A percentile compares a stretch with the other conserved stretches of the same genome.
These are phyloP conservation scores for Adenanthera pavonina DNA, from an alignment of 306 rosid genomes.

Conservation along the genomic window DNA sequence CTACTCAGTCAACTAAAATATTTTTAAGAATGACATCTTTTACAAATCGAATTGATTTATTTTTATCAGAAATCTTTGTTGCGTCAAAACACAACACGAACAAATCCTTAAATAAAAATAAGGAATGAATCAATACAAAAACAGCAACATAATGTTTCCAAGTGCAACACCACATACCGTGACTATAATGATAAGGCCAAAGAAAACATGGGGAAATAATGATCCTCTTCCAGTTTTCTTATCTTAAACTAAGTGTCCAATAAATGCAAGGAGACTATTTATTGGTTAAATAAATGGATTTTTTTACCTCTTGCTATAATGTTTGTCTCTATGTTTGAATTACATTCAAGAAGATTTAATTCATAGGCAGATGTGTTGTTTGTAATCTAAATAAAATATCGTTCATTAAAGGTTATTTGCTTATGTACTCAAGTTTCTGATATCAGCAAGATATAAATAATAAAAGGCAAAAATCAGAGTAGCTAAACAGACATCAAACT, in stretches of 20 bases:
- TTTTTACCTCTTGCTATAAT: too few species aligned
- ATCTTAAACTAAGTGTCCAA: background rate
- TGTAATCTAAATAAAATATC: background rate
- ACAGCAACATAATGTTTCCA: background rate
- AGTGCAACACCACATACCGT: conserved; percentile 10
- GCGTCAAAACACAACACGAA: background rate
- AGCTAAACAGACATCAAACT: background rate
- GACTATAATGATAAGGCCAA: background rate
- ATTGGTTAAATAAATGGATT: background rate
- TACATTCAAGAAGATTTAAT: too few species aligned
- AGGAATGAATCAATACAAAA: background rate
- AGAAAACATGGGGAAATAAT: background rate
- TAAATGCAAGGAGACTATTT: background rate
- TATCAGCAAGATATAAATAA: background rate
- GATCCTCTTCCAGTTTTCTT: background rate
- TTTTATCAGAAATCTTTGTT: background rate
- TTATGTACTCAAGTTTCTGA: background rate
- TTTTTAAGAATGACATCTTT: background rate
- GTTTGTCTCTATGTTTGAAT: too few species aligned
- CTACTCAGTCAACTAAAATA: background rate
- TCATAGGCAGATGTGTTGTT: background rate
- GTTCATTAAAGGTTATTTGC: background rate
- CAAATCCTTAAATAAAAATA: background rate
- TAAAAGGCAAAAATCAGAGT: background rate
- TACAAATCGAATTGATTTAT: background rate